Conservation (phyloP, 2,329 filamentous ascomycete genomes). For the Daldinia eschscholtzii region DNA sequence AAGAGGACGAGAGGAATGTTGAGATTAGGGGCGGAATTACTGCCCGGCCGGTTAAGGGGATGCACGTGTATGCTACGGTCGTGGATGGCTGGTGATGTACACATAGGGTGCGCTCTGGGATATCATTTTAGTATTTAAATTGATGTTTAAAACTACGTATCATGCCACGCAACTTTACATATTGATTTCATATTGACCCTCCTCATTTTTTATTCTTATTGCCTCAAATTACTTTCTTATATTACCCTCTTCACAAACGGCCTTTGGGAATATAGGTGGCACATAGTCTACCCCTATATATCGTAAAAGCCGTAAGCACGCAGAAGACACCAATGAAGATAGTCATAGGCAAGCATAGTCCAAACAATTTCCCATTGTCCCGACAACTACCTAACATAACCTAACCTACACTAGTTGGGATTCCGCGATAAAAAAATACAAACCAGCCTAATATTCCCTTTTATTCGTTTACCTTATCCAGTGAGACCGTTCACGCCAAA, state of each 20-base stretch:
- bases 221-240: no score
- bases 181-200: not conserved
- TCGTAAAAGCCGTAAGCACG: not conserved
- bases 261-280: not conserved
- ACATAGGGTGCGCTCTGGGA: conserved; percentile 7
- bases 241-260: no score
- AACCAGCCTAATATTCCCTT: not conserved
- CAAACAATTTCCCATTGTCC: not conserved
- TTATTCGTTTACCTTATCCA: not conserved
- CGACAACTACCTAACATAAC: no score
- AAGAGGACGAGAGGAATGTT: conserved; percentile 75
- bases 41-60: conserved; percentile 76
- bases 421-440: not conserved
- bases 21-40: conserved; percentile 79
- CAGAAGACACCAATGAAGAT: not conserved
- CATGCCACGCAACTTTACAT: not conserved
- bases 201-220: not conserved
- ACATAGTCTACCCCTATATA: not conserved
- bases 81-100: conserved; percentile 73
- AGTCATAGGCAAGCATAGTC: not conserved
- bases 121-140: conserved; percentile 3
- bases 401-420: not conserved
- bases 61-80: conserved; percentile 75
- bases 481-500: conserved; percentile 42
- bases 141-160: conserved; percentile 9